Base-by-base conservation (phyloP, 805 yeast genomes). In the Jamesozyma lodderae region DNA sequence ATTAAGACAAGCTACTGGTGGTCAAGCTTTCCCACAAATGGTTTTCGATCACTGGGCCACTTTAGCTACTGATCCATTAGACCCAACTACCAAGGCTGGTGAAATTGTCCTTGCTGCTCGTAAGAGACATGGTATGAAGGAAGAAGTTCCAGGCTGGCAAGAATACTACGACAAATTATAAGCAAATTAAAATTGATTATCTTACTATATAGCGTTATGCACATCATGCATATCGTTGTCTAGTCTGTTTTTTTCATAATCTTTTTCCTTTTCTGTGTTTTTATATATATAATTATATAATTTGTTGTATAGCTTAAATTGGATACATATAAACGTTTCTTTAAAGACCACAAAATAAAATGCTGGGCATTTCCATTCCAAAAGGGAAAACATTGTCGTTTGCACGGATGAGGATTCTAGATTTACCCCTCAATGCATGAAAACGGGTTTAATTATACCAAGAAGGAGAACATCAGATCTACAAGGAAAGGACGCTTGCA, bases 11-110 rank as follows among this genome's bases (percentile, higher is more conserved):
- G 96, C 97, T 67, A 90, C 98, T 66, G 96, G 96, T 84, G 98
- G 98, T 73, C 98, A 90, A 80, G 98, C 98, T 71, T 90, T 90
- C 98, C 98, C 98, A 75, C 97, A 90, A 77, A 79, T 92, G 94
- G 94, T 92, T 71, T 92, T 90, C 73, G 97, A 92, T 72, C 98
- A 90, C 72, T 90, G 97, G 97, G 75, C 86, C 55, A 70, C 85
- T 61, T 74, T 92, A 77, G 64, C 66, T 57, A 95, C 96, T 71
- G 92, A 87, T 72, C 94, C 94, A 67, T 72, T 82, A 56, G 97
- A 90, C 73, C 80, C 88, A 66, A 55, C 80, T 61, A 55, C 79
- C 56, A 77, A 76, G 72, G 76, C 82, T 58, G 82, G 82, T 69
- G 65, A 61, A 53, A 76, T 77, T 57, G 82, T 77, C 47, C 40